Evolutionary conservation across 2,329 filamentous ascomycete species (phyloP).

Genomic region (Tolypocladium ophioglossoides): DNA sequence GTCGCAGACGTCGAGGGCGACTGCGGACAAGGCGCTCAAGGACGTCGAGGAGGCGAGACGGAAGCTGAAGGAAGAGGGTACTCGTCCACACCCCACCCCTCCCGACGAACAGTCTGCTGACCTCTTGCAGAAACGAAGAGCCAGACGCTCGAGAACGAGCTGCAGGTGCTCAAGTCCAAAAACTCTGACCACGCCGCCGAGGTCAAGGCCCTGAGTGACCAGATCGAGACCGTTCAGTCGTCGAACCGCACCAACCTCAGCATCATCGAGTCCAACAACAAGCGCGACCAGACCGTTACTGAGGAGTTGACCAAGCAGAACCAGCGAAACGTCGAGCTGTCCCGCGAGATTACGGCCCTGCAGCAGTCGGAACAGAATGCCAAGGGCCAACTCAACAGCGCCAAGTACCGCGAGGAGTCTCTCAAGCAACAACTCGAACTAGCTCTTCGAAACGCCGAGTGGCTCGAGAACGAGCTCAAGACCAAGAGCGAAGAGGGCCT

Average conservation of each 20-base stretch:
- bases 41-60: slow-evolving; percentile 74
- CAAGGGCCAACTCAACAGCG: slow-evolving; percentile 66
- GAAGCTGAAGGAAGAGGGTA: slow-evolving; percentile 77
- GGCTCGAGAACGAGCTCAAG: slow-evolving; percentile 85
- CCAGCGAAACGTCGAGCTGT: slow-evolving; percentile 73
- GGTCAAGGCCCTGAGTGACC: slow-evolving; percentile 65
- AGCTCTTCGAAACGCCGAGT: slow-evolving; percentile 82
- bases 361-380: slow-evolving; percentile 79
- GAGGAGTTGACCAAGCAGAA: slow-evolving; percentile 84
- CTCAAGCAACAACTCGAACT: slow-evolving; percentile 85
- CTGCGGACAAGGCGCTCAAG: slow-evolving; percentile 71
- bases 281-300: slow-evolving; percentile 73
- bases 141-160: slow-evolving; percentile 68
- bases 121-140: slow-evolving; percentile 56
- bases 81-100: background rate
- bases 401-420: slow-evolving; percentile 84
- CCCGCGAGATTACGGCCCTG: slow-evolving; percentile 68
- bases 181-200: slow-evolving; percentile 65
- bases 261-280: slow-evolving; percentile 81
- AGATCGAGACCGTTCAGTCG: slow-evolving; percentile 77
- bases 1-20: slow-evolving; percentile 69
- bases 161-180: slow-evolving; percentile 67
- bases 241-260: slow-evolving; percentile 87
- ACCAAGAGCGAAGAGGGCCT: slow-evolving; percentile 79
- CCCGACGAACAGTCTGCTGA: background rate